Base-by-base conservation (phyloP, 1,284 basidiomycete species). In the Omphalotus olearius region DNA sequence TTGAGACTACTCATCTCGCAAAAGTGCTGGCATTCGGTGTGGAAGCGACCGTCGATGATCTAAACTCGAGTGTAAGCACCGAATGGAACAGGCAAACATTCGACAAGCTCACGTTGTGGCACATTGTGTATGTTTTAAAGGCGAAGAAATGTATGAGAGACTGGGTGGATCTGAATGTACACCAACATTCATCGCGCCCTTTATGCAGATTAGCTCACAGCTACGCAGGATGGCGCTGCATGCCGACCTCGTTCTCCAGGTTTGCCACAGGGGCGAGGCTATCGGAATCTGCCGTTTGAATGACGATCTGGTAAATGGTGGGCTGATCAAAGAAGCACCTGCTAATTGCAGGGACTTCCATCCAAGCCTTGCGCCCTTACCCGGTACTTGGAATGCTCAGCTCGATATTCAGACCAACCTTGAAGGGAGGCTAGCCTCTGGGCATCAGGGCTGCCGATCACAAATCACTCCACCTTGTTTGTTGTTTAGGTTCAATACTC, bases 11-110 rank as follows among this genome's bases (percentile, higher is more conserved):
- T 78, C 79, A 91, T 85, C 47, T 82, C 76, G 54, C 81, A 70
- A 66, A 91, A 90, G 66, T 91, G 87, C n/a, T 79, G 76, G 66
- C 88, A 91, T 49, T 68, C 65, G 13, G 80, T 80, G 69, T 88
- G 79, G 68, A 76, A 87, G 57, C 87, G 81, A 55, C 88, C 88
- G 64, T 91, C 88, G 57, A 88, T 82, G 58, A 89, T 76, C 88
- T 90, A 60, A 23, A 52, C 30, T 51, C 50, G 28, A 39, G 36
- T 25, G 14, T n/a, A 16, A 47, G 30, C n/a, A 18, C 30, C n/a
- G 45, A 14, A 33, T 37, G 17, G 18, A 43, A 58, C 50, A 46
- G 28, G 56, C 38, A 44, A 50, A 55, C 13, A 59, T 35, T 14
- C 30, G 51, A 50, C 20, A 44, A 43, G 58, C 81, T 52, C 62